Conservation (phyloP, 176 grass and related monocot genomes). For the Zoysia pacifica region DNA sequence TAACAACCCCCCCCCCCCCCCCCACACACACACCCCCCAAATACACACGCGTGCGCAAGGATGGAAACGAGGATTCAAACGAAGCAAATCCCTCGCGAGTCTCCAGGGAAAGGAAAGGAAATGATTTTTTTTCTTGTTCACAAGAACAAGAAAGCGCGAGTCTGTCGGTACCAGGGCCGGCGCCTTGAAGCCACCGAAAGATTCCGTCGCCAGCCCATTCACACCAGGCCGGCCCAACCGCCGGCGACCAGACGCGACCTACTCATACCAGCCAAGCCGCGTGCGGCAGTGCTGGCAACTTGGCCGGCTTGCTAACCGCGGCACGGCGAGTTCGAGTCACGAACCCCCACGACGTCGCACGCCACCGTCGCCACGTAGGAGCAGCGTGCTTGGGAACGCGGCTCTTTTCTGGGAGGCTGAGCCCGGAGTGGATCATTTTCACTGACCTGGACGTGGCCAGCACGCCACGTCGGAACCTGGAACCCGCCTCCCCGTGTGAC, state of each 20-base stretch:
- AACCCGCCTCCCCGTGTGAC: conserved; percentile 8
- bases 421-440: conserved; percentile 12
- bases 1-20: background rate
- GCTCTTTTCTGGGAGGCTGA: background rate
- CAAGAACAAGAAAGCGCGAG: conserved; percentile 15
- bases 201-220: conserved; percentile 41
- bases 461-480: conserved; percentile 42
- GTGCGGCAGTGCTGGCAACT: background rate
- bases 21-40: too few species aligned
- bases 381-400: too few species aligned
- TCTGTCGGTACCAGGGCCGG: background rate
- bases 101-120: background rate
- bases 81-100: background rate
- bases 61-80: background rate
- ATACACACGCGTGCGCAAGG: background rate
- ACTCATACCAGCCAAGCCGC: background rate
- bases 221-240: conserved; percentile 42
- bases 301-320: background rate
- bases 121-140: background rate
- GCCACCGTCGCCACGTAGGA: too few species aligned
- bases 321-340: background rate
- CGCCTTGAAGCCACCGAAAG: background rate
- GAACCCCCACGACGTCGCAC: background rate
- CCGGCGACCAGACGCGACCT: background rate
- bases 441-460: conserved; percentile 24